Base-by-base conservation (phyloP, 148 eudicot species). In the Camellia japonica region DNA sequence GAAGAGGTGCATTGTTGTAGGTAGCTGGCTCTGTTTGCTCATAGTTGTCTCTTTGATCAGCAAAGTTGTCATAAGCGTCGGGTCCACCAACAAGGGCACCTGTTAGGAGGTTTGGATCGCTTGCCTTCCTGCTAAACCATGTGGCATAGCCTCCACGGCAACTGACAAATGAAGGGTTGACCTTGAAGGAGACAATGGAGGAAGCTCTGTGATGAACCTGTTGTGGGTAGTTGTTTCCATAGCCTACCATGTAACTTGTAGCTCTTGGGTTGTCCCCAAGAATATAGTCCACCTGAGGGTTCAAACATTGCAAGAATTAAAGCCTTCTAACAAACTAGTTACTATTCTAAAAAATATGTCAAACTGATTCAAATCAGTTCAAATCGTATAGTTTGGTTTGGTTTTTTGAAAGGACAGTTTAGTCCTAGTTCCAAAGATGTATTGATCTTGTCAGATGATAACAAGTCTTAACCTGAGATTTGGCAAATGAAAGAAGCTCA, bases 231-330 rank as follows among this genome's bases (percentile, higher is more conserved):
- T 90, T 96, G 89, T 78, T 92, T 68, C 98, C 98, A 23, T 96
- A 97, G 14, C 99, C 99, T 3, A 97, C 99, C 99, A 97, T 97
- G 89, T 97, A 97, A 80, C 99, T 97, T 61, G 98, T 97, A 68
- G 94, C 99, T 80, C 99, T 94, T 44, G 99, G 99, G 88, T 97
- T 97, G 90, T 97, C 98, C 76, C 99, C 99, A 16, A 97, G 98
- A 66, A 97, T 92, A 84, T 97, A 97, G 80, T 97, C 99, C 78
- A 96, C 89, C 98, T 95, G 75, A 58, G 30, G 23, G 30, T 75
- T 38, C 77, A 41, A 52, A 54, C 30, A 64, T 67, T 44, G 15
- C 41, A 18, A 38, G 54, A 64, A 73, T 71, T 68, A 62, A 9
- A 71, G 13, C 41, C 54, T 14, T 19, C 58, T 20, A 19, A 49